Base-by-base conservation (phyloP, 805 yeast genomes). In the Nakazawaea ernobii region DNA sequence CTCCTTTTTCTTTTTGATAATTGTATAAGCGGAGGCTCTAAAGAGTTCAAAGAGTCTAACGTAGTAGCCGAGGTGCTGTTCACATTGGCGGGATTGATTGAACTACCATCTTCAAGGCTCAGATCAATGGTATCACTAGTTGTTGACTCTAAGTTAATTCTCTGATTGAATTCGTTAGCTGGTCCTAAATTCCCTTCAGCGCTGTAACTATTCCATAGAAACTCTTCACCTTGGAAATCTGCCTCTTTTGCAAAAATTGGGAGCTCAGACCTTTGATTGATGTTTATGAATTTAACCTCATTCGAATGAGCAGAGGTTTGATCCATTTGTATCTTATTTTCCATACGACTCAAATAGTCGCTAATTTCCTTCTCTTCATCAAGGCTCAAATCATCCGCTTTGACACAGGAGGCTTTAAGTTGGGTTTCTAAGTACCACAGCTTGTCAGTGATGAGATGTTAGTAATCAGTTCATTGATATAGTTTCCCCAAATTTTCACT, bases 151-250 rank as follows among this genome's bases (percentile, higher is more conserved):
- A 14, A 15, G 11, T 35, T 14, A 6, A 35, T 35, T 35, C 7
- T 10, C 4, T n/a, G 11, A 7, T 9, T 3, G 7, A 42, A 20
- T 35, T 35, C 46, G 14, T 36, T 13, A 8, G 36, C 42, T 5
- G 47, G 47, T 3, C 42, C 47, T 9, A 15, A 4, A 24, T 44
- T 37, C 26, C 61, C 50, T 2, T 60, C 61, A 8, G 55, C 57
- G 32, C 52, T 43, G 46, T 54, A 47, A 39, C 20, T 41, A 29
- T 40, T 36, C 49, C 45, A 40, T 11, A 10, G 9, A 15, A 46
- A 36, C 27, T 46, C 49, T 29, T 40, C 42, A 6, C 35, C 38
- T 11, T 11, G 35, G n/a, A 7, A 8, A n/a, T 10, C 42, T 13
- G 27, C 26, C 17, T 6, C 32, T 11, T 37, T 29, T 5, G 17